phyloP scores from a whole-genome alignment of 371 early-diverging fungal genomes.

The Smittium culicis region DNA sequence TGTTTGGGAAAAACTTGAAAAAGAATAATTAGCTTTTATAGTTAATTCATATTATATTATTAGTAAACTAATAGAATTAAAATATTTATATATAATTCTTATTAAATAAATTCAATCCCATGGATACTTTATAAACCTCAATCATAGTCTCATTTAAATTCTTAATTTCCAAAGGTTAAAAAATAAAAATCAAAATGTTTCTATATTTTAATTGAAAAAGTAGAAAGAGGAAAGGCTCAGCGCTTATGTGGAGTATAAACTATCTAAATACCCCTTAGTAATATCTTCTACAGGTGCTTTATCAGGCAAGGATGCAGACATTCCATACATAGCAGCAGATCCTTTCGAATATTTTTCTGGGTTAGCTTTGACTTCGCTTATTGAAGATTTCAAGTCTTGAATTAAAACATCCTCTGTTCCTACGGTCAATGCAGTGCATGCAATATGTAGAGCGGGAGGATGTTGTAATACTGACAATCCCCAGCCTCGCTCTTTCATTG shows the following conservation, averaged over 20 bases:
- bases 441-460: constrained; percentile 81
- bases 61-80: too few species aligned
- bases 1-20: not conserved
- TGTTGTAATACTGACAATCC: constrained; percentile 74
- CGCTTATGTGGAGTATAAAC: constrained; percentile 62
- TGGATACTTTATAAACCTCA: too few species aligned
- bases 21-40: too few species aligned
- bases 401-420: constrained; percentile 57
- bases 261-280: constrained; percentile 69
- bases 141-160: too few species aligned
- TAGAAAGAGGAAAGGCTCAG: too few species aligned
- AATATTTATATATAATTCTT: too few species aligned
- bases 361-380: constrained; percentile 47
- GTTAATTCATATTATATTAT: too few species aligned
- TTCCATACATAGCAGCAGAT: constrained; percentile 80
- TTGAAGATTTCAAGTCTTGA: constrained; percentile 60
- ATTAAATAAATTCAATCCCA: too few species aligned
- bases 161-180: too few species aligned
- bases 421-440: constrained; percentile 63
- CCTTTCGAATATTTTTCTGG: constrained; percentile 39
- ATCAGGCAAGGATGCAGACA: constrained; percentile 76
- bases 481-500: constrained; percentile 62
- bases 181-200: too few species aligned
- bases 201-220: too few species aligned
- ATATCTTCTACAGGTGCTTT: constrained; percentile 70